phyloP scores from a whole-genome alignment of 371 early-diverging fungal genomes.

The Catenaria anguillulae region DNA sequence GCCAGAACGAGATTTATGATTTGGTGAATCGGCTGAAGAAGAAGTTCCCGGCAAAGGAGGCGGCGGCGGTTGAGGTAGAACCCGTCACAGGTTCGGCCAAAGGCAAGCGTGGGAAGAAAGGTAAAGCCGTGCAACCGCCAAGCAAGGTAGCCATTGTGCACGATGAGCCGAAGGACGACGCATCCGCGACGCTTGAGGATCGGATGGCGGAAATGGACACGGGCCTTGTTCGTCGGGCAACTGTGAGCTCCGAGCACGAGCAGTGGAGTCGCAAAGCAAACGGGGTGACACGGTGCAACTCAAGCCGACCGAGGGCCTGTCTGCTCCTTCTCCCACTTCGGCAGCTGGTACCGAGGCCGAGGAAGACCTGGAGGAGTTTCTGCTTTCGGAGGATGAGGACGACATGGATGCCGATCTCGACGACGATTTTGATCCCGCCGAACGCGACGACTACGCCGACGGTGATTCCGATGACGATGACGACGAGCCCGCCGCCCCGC shows the following conservation, averaged over 20 bases:
- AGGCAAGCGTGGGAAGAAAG: background rate
- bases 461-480: conserved; percentile 33
- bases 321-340: too few species aligned
- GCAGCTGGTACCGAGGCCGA: too few species aligned
- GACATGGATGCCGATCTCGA: conserved; percentile 2
- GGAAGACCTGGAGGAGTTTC: conserved; percentile 18
- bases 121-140: too few species aligned
- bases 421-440: conserved; percentile 13
- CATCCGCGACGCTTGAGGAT: background rate
- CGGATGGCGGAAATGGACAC: background rate
- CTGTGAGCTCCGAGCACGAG: too few species aligned
- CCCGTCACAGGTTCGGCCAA: too few species aligned
- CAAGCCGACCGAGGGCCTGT: too few species aligned
- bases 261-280: too few species aligned
- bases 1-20: conserved; percentile 75
- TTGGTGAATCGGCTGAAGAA: conserved; percentile 54
- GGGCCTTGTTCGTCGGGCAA: background rate
- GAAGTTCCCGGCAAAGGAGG: conserved; percentile 52
- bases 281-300: too few species aligned
- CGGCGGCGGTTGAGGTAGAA: too few species aligned
- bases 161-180: too few species aligned
- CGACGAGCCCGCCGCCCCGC: conserved; percentile 37
- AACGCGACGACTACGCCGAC: conserved; percentile 18
- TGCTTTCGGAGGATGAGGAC: conserved; percentile 13
- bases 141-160: too few species aligned